A percentile compares a stretch with the other conserved stretches of the same genome.
Evolutionary conservation across 31 red algal genomes (phyloP).

Genomic region (Asparagopsis taxiformis): DNA sequence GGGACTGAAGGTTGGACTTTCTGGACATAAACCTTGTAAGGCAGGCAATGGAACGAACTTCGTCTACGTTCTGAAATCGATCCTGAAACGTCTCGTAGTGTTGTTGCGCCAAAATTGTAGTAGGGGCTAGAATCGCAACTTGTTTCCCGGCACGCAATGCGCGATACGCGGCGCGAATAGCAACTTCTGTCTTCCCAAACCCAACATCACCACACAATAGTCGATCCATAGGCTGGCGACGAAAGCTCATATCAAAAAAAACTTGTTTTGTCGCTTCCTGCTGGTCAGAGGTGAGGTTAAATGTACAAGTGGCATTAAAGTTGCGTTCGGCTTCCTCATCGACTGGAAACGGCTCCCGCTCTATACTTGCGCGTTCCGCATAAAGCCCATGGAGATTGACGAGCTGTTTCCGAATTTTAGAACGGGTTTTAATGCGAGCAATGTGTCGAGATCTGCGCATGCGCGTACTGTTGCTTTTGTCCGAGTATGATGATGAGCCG

Average conservation of each 20-base stretch:
- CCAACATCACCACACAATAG: conserved; percentile 99
- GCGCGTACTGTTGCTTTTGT: background rate
- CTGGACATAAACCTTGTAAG: conserved; percentile 72
- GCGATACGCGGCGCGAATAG: conserved; percentile 87
- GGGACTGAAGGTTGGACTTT: conserved; percentile 15
- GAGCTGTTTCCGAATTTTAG: conserved; percentile 77
- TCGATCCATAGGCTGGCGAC: conserved; percentile 87
- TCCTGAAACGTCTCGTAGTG: conserved; percentile 89
- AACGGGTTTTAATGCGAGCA: conserved; percentile 56
- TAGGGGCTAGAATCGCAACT: conserved; percentile 94
- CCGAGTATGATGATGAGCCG: background rate
- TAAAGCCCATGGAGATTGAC: conserved; percentile 79
- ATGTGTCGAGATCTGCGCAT: conserved; percentile 29
- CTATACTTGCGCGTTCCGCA: conserved; percentile 33
- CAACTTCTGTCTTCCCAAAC: conserved; percentile 99
- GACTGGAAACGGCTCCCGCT: conserved; percentile 56
- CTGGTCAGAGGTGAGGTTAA: conserved; percentile 86
- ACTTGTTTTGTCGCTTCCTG: conserved; percentile 63
- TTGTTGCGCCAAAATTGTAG: conserved; percentile 96
- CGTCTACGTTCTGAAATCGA: conserved; percentile 39
- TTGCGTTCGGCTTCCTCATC: conserved; percentile 49
- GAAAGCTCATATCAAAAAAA: conserved; percentile 77
- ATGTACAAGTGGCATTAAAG: conserved; percentile 48
- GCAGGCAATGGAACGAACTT: conserved; percentile 35
- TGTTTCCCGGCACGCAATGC: conserved; percentile 69